These are phyloP conservation scores for Melanopsichium pennsylvanicum DNA, from an alignment of 1,284 basidiomycete genomes.

Conservation along the genomic window DNA sequence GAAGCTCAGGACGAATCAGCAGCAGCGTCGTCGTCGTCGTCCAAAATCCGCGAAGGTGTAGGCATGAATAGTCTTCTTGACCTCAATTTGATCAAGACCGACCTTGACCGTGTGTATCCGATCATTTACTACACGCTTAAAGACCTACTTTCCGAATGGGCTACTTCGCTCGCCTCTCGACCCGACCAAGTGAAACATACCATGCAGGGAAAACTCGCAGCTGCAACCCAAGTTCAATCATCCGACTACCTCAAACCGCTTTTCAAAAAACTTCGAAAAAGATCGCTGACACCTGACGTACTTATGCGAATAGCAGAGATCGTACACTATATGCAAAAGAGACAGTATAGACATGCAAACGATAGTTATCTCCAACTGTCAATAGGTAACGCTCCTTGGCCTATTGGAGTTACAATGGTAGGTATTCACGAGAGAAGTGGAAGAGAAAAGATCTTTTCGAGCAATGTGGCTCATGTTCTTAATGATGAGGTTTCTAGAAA, in stretches of 20 bases:
- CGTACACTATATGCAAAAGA: constrained; percentile 91
- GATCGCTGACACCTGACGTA: constrained; percentile 85
- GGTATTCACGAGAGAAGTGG: constrained; percentile 98
- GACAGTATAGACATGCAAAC: constrained; percentile 92
- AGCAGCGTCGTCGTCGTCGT: constrained; percentile 1
- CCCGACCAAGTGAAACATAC: constrained; percentile 81
- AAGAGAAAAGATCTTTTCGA: constrained; percentile 93
- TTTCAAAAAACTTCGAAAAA: constrained; percentile 85
- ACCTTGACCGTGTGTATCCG: constrained; percentile 95
- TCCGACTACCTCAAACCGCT: constrained; percentile 96
- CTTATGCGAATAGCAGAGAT: constrained; percentile 90
- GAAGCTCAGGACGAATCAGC: neutral
- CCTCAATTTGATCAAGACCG: constrained; percentile 81
- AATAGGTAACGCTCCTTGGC: constrained; percentile 99
- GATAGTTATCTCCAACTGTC: constrained; percentile 95
- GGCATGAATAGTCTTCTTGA: constrained; percentile 62
- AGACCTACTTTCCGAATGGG: constrained; percentile 89
- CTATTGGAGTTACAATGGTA: constrained; percentile 99
- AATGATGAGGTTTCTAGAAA: constrained; percentile 99
- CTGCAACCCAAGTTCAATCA: constrained; percentile 93
- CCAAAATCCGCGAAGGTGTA: constrained; percentile 46
- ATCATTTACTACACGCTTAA: constrained; percentile 97
- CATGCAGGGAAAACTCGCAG: constrained; percentile 89
- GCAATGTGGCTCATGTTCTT: constrained; percentile 95
- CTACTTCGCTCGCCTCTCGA: constrained; percentile 86